Evolutionary conservation across 2,329 filamentous ascomycete species (phyloP).

Genomic region (Daldinia sp.): DNA sequence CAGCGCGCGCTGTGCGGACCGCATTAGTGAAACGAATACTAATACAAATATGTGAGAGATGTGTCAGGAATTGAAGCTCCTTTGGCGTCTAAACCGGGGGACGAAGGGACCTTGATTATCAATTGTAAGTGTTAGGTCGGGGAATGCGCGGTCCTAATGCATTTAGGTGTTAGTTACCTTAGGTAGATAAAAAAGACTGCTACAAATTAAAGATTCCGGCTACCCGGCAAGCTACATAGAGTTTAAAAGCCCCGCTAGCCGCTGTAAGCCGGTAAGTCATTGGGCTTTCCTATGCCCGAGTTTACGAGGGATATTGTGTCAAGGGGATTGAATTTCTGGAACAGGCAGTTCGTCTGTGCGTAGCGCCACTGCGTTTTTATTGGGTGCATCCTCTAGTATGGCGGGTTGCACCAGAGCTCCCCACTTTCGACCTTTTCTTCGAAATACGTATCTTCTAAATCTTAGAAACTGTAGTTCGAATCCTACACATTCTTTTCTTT

Average conservation of each 20-base stretch:
- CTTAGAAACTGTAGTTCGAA: too few species aligned
- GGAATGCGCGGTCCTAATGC: not conserved
- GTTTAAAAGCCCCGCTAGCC: not conserved
- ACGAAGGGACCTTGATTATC: not conserved
- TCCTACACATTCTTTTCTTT: too few species aligned
- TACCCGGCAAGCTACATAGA: conserved; percentile 9
- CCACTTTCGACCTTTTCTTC: too few species aligned
- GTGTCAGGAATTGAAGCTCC: conserved; percentile 6
- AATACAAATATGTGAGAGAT: conserved; percentile 20
- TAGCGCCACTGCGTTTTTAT: too few species aligned
- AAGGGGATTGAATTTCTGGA: too few species aligned
- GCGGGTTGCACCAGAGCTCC: too few species aligned
- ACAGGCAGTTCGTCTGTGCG: too few species aligned
- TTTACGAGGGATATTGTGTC: too few species aligned
- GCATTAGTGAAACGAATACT: conserved; percentile 39
- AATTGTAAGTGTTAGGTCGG: not conserved
- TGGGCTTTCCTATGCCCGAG: not conserved
- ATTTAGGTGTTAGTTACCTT: not conserved
- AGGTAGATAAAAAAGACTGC: not conserved
- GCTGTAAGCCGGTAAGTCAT: not conserved
- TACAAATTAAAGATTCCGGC: conserved; percentile 10
- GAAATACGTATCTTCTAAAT: too few species aligned
- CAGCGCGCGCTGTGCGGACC: conserved; percentile 16
- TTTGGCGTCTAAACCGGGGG: not conserved
- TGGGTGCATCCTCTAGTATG: too few species aligned